Conservation (phyloP, 768 basidiomycete species). For the Podaxis pistillaris region DNA sequence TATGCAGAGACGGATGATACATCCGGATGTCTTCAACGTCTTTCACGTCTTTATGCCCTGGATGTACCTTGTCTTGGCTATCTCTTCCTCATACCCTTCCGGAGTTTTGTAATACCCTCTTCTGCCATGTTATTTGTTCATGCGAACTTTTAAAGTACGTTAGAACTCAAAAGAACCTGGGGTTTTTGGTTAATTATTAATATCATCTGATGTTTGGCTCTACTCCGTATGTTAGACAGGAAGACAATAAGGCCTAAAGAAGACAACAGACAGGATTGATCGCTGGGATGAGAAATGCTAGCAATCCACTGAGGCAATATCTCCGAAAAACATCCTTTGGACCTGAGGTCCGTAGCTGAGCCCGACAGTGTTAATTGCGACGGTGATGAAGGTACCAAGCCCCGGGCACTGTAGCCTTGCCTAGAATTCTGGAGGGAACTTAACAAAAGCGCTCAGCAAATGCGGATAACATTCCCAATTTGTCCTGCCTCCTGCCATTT, state of each 20-base stretch:
- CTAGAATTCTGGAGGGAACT: background rate
- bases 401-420: background rate
- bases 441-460: background rate
- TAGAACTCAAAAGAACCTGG: conserved; percentile 50
- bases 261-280: background rate
- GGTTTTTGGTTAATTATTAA: conserved; percentile 55
- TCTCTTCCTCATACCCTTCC: background rate
- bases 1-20: background rate
- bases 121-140: background rate
- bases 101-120: background rate
- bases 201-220: conserved; percentile 38
- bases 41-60: background rate
- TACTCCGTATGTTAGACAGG: background rate
- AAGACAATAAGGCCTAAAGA: background rate
- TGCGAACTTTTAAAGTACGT: conserved; percentile 23
- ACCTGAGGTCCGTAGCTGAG: background rate
- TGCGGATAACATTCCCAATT: background rate
- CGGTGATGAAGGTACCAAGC: background rate
- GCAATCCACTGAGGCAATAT: background rate
- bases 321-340: background rate
- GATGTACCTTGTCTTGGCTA: background rate
- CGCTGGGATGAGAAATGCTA: background rate
- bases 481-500: background rate
- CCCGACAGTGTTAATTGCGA: background rate
- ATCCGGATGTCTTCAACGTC: background rate